Base-by-base conservation (phyloP, 2,329 filamentous ascomycete species). In the Calonectria hawksworthii region DNA sequence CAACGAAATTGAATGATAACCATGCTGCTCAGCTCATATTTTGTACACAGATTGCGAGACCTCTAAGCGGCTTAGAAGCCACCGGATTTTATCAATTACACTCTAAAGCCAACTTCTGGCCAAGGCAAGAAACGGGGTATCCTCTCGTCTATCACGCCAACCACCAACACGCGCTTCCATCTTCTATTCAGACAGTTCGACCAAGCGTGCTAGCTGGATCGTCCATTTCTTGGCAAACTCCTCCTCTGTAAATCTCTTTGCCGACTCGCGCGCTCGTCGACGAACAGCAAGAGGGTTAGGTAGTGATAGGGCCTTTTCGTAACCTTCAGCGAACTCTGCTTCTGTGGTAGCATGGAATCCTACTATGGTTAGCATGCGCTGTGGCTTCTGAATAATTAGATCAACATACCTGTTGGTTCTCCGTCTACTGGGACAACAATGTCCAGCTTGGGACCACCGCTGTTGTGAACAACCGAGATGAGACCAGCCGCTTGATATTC, bases 401-500 rank as follows among this genome's bases (percentile, higher is more conserved):
- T 26, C 11, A 73, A 83, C 88, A 83, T 85, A 95, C 94, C 94
- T 38, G 94, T 98, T 14, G 94, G 92, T 77, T 93, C 87, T 5
- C 94, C 95, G 77, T 97, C 93, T 44, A 97, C 87, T 14, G 94
- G 90, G 13, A 95, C 91, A 21, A 99, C 96, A 78, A 99, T 99
- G 83, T 99, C 97, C 76, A 95, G 86, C 85, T 97, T 98, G 2
- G 97, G 97, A 0, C 97, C 97, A 11, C 96, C 97, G 66, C 94
- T 97, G 84, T 98, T 90, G 81, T 99, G 97, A 11, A 99, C 97
- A 0, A 99, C 96, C 7, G 94, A 93, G 72, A 99, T 96, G 73
- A 99, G 88, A 1, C 97, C 97, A 0, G 97, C 97, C 5, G 97
- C 97, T 83, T 99, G 96, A 83, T 99, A 99, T 87, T 99, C 97